phyloP scores from a whole-genome alignment of 1,284 basidiomycete species.

The Lignosus rhinocerotis region DNA sequence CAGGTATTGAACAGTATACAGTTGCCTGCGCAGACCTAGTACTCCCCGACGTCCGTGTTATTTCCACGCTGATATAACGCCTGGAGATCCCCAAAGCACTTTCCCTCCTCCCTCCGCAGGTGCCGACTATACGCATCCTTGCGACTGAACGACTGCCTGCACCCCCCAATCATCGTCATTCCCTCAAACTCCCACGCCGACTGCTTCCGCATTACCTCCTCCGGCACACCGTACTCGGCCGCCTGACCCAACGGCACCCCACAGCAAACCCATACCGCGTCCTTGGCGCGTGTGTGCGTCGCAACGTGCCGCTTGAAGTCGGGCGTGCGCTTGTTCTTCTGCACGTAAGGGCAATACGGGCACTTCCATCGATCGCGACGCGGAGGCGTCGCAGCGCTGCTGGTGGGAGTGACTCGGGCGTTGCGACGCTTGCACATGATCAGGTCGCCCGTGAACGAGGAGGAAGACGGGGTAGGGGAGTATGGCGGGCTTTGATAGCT shows the following conservation, averaged over 20 bases:
- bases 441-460: too few relatives aligned
- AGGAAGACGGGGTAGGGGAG: too few relatives aligned
- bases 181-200: conserved; percentile 22
- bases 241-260: background rate
- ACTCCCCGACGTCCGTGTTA: too few relatives aligned
- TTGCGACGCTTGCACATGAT: too few relatives aligned
- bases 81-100: conserved; percentile 36
- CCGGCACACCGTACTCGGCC: background rate
- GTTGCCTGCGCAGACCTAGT: too few relatives aligned
- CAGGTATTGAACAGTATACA: too few relatives aligned
- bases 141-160: conserved; percentile 51
- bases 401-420: too few relatives aligned
- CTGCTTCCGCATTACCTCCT: background rate
- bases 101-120: conserved; percentile 43
- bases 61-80: too few relatives aligned
- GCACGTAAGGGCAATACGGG: conserved; percentile 22
- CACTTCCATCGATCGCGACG: conserved; percentile 1
- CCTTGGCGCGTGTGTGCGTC: conserved; percentile 44
- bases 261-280: conserved; percentile 21
- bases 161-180: conserved; percentile 40
- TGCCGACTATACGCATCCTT: conserved; percentile 60
- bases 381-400: too few relatives aligned
- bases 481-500: too few relatives aligned
- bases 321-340: conserved; percentile 45
- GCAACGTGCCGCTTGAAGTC: conserved; percentile 56